Conservation (phyloP, 2,329 filamentous ascomycete genomes). For the Epicoccum nigrum region DNA sequence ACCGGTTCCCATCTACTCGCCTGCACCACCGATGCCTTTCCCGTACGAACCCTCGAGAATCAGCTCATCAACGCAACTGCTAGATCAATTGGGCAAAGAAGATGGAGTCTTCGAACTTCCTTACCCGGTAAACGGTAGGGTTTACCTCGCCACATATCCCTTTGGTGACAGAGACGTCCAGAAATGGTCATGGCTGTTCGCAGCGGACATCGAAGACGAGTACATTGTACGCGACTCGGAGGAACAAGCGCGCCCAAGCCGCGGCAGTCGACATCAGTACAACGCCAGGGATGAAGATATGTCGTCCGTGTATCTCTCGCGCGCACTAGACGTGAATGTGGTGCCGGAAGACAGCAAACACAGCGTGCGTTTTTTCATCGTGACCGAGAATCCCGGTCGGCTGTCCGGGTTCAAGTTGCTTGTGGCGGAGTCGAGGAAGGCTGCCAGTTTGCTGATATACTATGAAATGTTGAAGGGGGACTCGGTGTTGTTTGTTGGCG, state of each 20-base stretch:
- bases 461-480: constrained; percentile 30
- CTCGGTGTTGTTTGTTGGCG: constrained; percentile 30
- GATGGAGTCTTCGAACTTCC: constrained; percentile 31
- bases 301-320: constrained; percentile 26
- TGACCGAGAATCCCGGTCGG: constrained; percentile 22
- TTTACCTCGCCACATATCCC: constrained; percentile 33
- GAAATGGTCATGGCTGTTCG: constrained; percentile 33
- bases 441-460: constrained; percentile 30
- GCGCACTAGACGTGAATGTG: constrained; percentile 25
- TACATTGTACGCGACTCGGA: constrained; percentile 14
- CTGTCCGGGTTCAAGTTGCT: constrained; percentile 21
- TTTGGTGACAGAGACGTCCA: constrained; percentile 34
- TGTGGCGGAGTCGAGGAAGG: constrained; percentile 33
- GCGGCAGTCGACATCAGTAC: constrained; percentile 17
- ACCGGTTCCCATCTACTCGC: background rate
- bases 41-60: constrained; percentile 3
- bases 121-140: constrained; percentile 18
- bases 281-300: constrained; percentile 18
- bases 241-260: constrained; percentile 9
- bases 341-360: constrained; percentile 23
- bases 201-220: constrained; percentile 22
- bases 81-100: constrained; percentile 21
- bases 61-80: constrained; percentile 22
- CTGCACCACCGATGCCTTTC: background rate
- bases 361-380: constrained; percentile 23